These are phyloP conservation scores for Lojkania enalia DNA, from an alignment of 2,329 filamentous ascomycete genomes.

Conservation along the genomic window DNA sequence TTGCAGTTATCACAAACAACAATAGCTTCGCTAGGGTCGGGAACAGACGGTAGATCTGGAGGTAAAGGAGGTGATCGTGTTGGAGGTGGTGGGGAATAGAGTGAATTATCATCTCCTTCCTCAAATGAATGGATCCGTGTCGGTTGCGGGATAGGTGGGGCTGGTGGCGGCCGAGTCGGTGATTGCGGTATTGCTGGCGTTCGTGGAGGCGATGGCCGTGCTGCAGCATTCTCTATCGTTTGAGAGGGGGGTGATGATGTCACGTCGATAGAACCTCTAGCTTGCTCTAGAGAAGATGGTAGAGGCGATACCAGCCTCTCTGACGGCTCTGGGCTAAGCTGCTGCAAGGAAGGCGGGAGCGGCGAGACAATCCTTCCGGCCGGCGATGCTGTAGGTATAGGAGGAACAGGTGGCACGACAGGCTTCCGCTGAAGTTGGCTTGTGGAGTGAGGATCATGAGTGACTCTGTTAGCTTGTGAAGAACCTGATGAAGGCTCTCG, in stretches of 20 bases:
- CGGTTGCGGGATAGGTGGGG: constrained; percentile 3
- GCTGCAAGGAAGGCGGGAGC: background rate
- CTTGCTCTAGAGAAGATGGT: background rate
- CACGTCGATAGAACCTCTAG: background rate
- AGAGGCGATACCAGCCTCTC: background rate
- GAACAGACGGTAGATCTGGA: constrained; percentile 6
- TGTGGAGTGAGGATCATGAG: background rate
- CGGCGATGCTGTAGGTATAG: background rate
- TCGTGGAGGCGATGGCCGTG: background rate
- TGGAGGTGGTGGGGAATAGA: constrained; percentile 1
- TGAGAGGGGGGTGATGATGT: background rate
- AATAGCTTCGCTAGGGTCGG: constrained; percentile 5
- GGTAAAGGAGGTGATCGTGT: constrained; percentile 1
- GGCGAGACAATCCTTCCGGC: no score
- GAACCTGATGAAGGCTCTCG: background rate
- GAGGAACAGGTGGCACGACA: background rate
- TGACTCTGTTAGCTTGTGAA: constrained; percentile 1
- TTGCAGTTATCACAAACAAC: constrained; percentile 7
- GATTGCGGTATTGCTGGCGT: constrained; percentile 3
- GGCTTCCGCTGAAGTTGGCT: constrained; percentile 3
- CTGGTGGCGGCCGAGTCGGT: constrained; percentile 4
- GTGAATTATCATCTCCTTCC: background rate
- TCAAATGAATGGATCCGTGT: background rate
- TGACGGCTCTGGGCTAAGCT: background rate
- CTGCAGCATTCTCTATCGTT: background rate